Evolutionary conservation across 1,139 yeast species (phyloP), one percentile per base, ranked within the genome.

Genomic region (Blastobotrys capitulatus): DNA sequence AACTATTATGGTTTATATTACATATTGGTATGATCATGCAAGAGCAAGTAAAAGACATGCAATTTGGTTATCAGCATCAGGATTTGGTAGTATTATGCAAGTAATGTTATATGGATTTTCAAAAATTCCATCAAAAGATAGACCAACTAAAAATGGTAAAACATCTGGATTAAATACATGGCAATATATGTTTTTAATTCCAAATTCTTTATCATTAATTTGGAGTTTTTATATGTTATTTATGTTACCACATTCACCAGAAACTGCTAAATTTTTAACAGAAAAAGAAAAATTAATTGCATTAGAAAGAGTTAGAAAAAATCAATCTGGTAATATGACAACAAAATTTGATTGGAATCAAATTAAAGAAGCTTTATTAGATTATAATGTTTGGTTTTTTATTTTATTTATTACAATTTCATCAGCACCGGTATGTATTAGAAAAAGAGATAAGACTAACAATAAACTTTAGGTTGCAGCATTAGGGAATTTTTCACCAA

Each of bases 21-120:
- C 53, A 10, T 48, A 39, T 16, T 52, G 48, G 47, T 52, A 52
- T 52, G 97, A 94, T 63, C 80, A 80, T 54, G 82, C 83, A 56
- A 81, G 97, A 68, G 96, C 87, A 12, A 97, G 97, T 39, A 77
- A 97, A 0, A 83, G 89, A 1, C 83, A 84, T 64, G 47, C 50
- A 1, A 35, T 37, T 27, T 52, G 54, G 55, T 52, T 42, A 34
- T 42, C 39, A n/a, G 44, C 47, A n/a, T 27, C 27, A 2, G 51
- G 51, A 13, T 22, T 39, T 20, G 51, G 39, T 2, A 10, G 41
- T 1, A 38, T 39, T 10, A 37, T 44, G 16, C 46, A 43, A 19
- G 12, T 19, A 18, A 27, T 52, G 26, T 44, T 42, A 12, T 3
- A 39, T 42, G 22, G 51, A 49, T 31, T 44, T n/a, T 34, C 38